Conservation (phyloP, 2,329 filamentous ascomycete genomes). For the Cyphellophora europaea region DNA sequence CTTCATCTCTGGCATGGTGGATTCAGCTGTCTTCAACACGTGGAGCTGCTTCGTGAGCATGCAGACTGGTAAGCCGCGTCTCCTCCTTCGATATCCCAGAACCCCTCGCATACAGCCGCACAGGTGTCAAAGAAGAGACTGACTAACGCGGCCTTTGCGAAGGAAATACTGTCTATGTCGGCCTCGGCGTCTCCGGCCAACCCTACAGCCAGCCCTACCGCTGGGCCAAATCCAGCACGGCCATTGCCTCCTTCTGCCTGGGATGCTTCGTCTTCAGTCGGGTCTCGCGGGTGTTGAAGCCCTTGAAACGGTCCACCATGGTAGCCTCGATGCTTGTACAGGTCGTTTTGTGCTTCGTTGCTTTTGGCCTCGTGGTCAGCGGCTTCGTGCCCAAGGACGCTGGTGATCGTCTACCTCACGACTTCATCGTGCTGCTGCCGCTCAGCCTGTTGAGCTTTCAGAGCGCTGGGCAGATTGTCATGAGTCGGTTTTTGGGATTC, state of each 20-base stretch:
- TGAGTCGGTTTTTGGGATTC: conserved; percentile 21
- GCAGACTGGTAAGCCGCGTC: conserved; percentile 54
- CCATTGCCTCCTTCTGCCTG: conserved; percentile 60
- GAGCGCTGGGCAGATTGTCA: conserved; percentile 29
- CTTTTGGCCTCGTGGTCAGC: conserved; percentile 22
- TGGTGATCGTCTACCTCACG: background rate
- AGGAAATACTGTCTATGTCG: conserved; percentile 70
- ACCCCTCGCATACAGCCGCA: background rate
- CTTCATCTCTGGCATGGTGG: conserved; percentile 66
- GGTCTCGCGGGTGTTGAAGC: conserved; percentile 56
- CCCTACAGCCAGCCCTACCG: conserved; percentile 39
- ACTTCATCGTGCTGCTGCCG: conserved; percentile 18
- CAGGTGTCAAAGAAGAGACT: too few relatives aligned
- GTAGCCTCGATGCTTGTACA: conserved; percentile 50
- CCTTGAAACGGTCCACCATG: conserved; percentile 56
- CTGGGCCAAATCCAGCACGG: conserved; percentile 64
- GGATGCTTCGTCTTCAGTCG: conserved; percentile 63
- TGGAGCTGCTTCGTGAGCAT: conserved; percentile 77
- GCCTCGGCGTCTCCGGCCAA: conserved; percentile 54
- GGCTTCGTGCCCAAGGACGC: conserved; percentile 1
- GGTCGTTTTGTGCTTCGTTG: conserved; percentile 26
- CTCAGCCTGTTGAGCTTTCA: conserved; percentile 30
- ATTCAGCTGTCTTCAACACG: conserved; percentile 65
- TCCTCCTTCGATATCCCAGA: background rate
- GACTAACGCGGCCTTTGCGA: background rate